A percentile compares a stretch with the other conserved stretches of the same genome.
Conservation (phyloP, 2,329 filamentous ascomycete genomes). For the Trichophyton schoenleinii region DNA sequence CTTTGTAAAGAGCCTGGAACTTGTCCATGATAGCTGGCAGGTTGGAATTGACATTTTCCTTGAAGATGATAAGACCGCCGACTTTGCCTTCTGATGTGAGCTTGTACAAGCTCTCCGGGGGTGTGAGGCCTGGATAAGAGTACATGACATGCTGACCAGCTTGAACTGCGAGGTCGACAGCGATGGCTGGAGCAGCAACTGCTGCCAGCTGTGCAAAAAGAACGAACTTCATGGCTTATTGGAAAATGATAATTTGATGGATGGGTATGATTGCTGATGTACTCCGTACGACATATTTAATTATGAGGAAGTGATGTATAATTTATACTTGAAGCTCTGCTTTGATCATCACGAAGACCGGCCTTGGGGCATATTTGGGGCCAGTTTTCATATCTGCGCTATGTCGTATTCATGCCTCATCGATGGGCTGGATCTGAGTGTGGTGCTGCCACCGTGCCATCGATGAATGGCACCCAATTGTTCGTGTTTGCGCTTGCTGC, state of each 20-base stretch:
- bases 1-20: constrained; percentile 18
- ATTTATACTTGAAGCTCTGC: neutral
- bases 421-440: neutral
- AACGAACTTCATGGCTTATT: constrained; percentile 2
- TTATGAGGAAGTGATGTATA: neutral
- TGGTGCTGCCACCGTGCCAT: constrained; percentile 1
- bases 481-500: neutral
- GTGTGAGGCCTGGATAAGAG: constrained; percentile 20
- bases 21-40: constrained; percentile 14
- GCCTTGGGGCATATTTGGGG: neutral
- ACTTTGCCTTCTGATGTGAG: constrained; percentile 21
- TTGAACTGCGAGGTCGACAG: constrained; percentile 6
- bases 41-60: constrained; percentile 20
- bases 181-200: neutral
- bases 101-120: constrained; percentile 17
- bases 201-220: neutral
- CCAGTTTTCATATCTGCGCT: neutral
- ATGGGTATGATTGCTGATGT: neutral
- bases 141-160: constrained; percentile 23
- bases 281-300: neutral
- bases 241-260: neutral
- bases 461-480: neutral
- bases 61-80: constrained; percentile 23
- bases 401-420: neutral
- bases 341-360: neutral